Base-by-base conservation (phyloP, 23 red algal species). In the Pyropia haitanensis region DNA sequence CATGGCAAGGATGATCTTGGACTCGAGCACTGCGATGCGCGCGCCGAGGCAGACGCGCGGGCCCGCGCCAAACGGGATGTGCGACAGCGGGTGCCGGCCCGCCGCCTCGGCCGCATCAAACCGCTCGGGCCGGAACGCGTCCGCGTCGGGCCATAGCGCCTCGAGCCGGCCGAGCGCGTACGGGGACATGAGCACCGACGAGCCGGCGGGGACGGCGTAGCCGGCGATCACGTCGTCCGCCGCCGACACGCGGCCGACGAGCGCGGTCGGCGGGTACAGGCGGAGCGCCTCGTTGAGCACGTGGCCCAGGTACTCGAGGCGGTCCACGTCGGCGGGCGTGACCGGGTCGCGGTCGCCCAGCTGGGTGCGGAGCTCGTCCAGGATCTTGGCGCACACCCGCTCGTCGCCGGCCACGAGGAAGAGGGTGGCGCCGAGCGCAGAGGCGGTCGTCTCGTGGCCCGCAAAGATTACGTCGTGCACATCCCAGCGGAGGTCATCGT, bases 401-500 rank as follows among this genome's bases (percentile, higher is more conserved):
- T 34, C 34, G 17, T 66, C 48, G 49, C 70, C 67, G 18, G 64
- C 56, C 7, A 82, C 68, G 49, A 60, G 56, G n/a, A 44, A 82
- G 14, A 82, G 51, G 18, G 56, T 61, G 51, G 67, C 67, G 4
- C 34, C 53, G 8, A 82, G 67, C 16, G 78, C 70, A 46, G 53
- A 60, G 50, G 78, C 56, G 1, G 78, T 82, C 15, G 78, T 82
- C 29, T 82, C 78, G 51, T 82, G 78, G 33, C 78, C 78, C 14
- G 78, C 78, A 27, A 82, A 74, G 32, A 74, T 74, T 5, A 74
- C 60, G 51, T 74, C 70, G 55, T 74, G 70, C 20, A 74, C 70
- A 44, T 74, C 70, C 70, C 70, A 74, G 6, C 58, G 58, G 49
- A 74, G 53, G 28, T 74, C 70, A 26, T 74, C 53, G 60, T 74